These are phyloP conservation scores for Schizosaccharomyces japonicus DNA, from an alignment of 805 yeast species.

Conservation along the genomic window DNA sequence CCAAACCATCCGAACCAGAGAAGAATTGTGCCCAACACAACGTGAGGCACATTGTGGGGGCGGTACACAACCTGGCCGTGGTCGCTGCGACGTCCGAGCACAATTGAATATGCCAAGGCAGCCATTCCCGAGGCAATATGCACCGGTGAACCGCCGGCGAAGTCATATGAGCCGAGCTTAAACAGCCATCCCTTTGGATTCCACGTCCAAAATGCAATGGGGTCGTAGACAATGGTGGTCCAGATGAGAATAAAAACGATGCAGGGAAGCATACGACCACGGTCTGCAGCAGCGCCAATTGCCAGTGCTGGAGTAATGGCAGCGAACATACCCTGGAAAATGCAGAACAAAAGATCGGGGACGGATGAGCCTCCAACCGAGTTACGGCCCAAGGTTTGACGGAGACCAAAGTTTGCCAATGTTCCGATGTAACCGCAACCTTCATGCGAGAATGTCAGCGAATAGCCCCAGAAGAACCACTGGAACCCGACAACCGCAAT, in stretches of 20 bases:
- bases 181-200: conserved; percentile 78
- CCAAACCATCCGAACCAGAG: conserved; percentile 99
- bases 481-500: conserved; percentile 65
- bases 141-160: conserved; percentile 97
- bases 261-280: conserved; percentile 91
- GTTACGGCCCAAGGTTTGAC: conserved; percentile 62
- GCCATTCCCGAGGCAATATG: conserved; percentile 87
- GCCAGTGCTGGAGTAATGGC: conserved; percentile 74
- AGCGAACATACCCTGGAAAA: conserved; percentile 94
- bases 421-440: conserved; percentile 58
- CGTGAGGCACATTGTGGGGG: conserved; percentile 78
- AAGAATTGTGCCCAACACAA: conserved; percentile 79
- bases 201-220: conserved; percentile 96
- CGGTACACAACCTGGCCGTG: conserved; percentile 21
- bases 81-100: conserved; percentile 81
- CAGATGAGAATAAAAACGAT: conserved; percentile 82
- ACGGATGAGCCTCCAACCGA: conserved; percentile 33
- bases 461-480: conserved; percentile 98
- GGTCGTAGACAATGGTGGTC: conserved; percentile 89
- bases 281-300: conserved; percentile 95
- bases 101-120: conserved; percentile 77
- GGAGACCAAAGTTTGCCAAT: conserved; percentile 55
- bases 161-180: conserved; percentile 66
- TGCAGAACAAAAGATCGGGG: conserved; percentile 79
- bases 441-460: conserved; percentile 56